Evolutionary conservation across 2,329 filamentous ascomycete genomes (phyloP).

Genomic region (Colletotrichum sp.): DNA sequence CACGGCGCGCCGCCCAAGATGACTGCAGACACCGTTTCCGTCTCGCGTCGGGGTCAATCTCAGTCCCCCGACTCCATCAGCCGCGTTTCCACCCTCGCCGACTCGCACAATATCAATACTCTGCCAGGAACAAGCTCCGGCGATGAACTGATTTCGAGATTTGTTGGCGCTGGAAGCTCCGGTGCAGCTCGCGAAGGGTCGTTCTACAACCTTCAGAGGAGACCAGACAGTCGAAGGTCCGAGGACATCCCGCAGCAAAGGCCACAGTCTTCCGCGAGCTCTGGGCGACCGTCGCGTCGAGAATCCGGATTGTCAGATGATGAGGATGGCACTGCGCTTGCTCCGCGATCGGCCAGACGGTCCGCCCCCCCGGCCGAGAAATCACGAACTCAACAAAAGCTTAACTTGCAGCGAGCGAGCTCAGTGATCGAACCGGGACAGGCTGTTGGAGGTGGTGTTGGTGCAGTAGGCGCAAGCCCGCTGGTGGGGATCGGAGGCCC

Average conservation of each 20-base stretch:
- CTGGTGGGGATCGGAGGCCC: conserved; percentile 58
- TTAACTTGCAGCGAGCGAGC: conserved; percentile 76
- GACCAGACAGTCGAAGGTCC: conserved; percentile 33
- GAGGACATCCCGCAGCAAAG: conserved; percentile 38
- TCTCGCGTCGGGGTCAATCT: conserved; percentile 33
- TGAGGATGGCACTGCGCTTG: conserved; percentile 49
- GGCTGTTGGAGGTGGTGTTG: conserved; percentile 38
- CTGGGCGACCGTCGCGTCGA: conserved; percentile 26
- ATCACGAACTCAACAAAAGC: conserved; percentile 76
- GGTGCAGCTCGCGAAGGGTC: conserved; percentile 57
- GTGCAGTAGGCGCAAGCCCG: conserved; percentile 48
- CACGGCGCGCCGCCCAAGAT: conserved; percentile 69
- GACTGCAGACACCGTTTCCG: conserved; percentile 63
- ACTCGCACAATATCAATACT: conserved; percentile 34
- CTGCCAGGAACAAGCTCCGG: conserved; percentile 18
- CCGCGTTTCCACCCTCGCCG: conserved; percentile 44
- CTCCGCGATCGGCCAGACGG: conserved; percentile 47
- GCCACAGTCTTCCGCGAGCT: conserved; percentile 47
- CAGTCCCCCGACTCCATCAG: conserved; percentile 41
- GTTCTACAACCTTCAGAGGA: conserved; percentile 47
- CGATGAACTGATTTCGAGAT: conserved; percentile 59
- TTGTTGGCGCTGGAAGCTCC: conserved; percentile 58
- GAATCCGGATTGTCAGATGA: conserved; percentile 26
- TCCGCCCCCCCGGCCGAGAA: conserved; percentile 54
- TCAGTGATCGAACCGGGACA: conserved; percentile 73